Base-by-base conservation (phyloP, 2,329 filamentous ascomycete genomes). In the Berkeleyomyces rouxiae region DNA sequence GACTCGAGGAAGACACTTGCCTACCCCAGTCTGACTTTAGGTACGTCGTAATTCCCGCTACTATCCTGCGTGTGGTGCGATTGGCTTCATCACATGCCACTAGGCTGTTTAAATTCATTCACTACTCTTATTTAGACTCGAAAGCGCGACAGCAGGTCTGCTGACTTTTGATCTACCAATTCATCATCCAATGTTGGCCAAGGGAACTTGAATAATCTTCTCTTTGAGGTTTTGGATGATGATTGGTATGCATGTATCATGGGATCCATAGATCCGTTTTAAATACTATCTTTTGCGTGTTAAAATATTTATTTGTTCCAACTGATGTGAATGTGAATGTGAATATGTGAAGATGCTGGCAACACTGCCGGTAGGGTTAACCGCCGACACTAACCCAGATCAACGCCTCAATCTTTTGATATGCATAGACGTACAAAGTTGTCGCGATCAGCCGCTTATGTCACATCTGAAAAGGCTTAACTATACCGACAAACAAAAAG, bases 161-260 rank as follows among this genome's bases (percentile, higher is more conserved):
- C 61, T 64, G 62, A 61, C 62, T 64, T 58, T 49, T 61, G 58
- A 53, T 64, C 61, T 63, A 63, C 60, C 61, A 57, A 51, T 58
- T 61, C 58, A 61, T 23, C 23, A 23, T 23, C 23, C 2, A 2
- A 23, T 23, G 23, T 23, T 23, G 23, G 23, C 23, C 23, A 23
- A 51, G 23, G 23, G 46, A 9, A 31, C 23, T 7, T 49, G 7
- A 33, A 31, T 36, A 16, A 49, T 37, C 23, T 23, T 23, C 23
- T 23, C 23, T 23, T 23, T 23, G 23, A 23, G 23, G 23, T 23
- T 23, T 23, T 23, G 23, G 23, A 23, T 23, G 23, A 23, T 23
- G 23, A 23, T 23, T 23, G 23, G 23, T 23, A 23, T 23, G 23
- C 2, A 23, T 23, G 23, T 23, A 23, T 2, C 23, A 23, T 23